Percentiles rank a stretch among this genome's conserved stretches.
Evolutionary conservation across 164 flowering plant species (phyloP).

Genomic region (Taxillus chinensis): DNA sequence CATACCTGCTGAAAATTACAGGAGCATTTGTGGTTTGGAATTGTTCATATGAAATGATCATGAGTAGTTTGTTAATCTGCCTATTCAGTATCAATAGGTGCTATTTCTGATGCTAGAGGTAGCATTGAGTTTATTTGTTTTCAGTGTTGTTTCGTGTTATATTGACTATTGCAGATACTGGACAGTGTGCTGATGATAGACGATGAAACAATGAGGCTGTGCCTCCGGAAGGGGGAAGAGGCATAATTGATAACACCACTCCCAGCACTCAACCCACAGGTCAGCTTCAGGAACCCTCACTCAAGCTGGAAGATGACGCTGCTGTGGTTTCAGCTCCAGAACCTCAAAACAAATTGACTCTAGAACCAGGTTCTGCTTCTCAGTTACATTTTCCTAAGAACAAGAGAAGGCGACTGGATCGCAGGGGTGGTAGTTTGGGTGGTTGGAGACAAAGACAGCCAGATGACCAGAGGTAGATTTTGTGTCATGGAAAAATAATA

Average conservation of each 20-base stretch:
- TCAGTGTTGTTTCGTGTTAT: background rate
- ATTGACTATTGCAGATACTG: slow-evolving; percentile 33
- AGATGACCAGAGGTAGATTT: slow-evolving; percentile 15
- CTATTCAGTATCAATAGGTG: background rate
- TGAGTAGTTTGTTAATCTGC: too few species aligned
- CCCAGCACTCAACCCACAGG: slow-evolving; percentile 13
- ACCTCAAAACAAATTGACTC: slow-evolving; percentile 22
- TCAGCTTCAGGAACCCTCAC: slow-evolving; percentile 18
- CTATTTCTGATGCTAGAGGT: background rate
- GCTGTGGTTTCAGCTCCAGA: slow-evolving; percentile 15
- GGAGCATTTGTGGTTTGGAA: too few species aligned
- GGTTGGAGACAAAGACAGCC: slow-evolving; percentile 44
- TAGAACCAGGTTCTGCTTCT: slow-evolving; percentile 28
- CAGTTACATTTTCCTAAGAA: slow-evolving; percentile 43
- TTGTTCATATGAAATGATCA: too few species aligned
- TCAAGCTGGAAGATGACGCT: slow-evolving; percentile 23
- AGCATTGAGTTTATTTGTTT: background rate
- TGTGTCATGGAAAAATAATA: too few species aligned
- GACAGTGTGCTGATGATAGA: slow-evolving; percentile 35
- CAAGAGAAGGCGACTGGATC: slow-evolving; percentile 67
- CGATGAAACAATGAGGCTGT: slow-evolving; percentile 24
- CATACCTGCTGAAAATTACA: too few species aligned
- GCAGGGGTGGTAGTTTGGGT: slow-evolving; percentile 51
- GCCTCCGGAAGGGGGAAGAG: slow-evolving; percentile 25
- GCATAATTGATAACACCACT: slow-evolving; percentile 13